These are phyloP conservation scores for Talaromyces stipitatus DNA, from an alignment of 495 filamentous ascomycete species.

Conservation along the genomic window DNA sequence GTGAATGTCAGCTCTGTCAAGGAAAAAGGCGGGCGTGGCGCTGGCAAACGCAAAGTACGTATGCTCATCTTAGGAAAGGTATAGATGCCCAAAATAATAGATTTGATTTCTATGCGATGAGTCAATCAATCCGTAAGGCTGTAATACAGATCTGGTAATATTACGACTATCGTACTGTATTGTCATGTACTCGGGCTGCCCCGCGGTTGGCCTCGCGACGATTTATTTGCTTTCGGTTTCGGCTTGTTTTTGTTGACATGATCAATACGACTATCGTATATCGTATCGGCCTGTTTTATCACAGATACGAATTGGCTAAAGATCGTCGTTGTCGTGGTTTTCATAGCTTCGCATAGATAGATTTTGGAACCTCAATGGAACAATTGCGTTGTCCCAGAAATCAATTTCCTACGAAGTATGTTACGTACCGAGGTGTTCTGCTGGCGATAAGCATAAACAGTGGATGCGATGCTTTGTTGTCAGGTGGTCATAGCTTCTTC, in stretches of 20 bases:
- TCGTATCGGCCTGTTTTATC: background rate
- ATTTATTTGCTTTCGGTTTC: background rate
- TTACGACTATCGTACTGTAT: background rate
- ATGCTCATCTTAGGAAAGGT: constrained; percentile 24
- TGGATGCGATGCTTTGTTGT: constrained; percentile 3
- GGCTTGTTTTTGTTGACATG: background rate
- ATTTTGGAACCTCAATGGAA: no score
- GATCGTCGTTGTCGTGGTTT: no score
- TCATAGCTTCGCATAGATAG: no score
- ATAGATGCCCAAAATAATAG: background rate
- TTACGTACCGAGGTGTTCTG: no score
- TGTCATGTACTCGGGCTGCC: background rate
- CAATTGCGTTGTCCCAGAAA: background rate
- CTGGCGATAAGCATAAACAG: background rate
- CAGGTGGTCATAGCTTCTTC: constrained; percentile 9
- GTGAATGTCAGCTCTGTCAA: constrained; percentile 86
- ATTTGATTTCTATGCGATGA: background rate
- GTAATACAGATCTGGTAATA: background rate
- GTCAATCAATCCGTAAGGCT: background rate
- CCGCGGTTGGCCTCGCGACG: constrained; percentile 5
- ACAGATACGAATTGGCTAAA: no score
- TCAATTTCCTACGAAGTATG: no score
- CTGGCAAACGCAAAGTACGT: constrained; percentile 72
- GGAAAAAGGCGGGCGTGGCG: constrained; percentile 64
- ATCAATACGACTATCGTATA: no score